Evolutionary conservation across 2,329 filamentous ascomycete species (phyloP).

Genomic region (Coniochaeta prunicola): DNA sequence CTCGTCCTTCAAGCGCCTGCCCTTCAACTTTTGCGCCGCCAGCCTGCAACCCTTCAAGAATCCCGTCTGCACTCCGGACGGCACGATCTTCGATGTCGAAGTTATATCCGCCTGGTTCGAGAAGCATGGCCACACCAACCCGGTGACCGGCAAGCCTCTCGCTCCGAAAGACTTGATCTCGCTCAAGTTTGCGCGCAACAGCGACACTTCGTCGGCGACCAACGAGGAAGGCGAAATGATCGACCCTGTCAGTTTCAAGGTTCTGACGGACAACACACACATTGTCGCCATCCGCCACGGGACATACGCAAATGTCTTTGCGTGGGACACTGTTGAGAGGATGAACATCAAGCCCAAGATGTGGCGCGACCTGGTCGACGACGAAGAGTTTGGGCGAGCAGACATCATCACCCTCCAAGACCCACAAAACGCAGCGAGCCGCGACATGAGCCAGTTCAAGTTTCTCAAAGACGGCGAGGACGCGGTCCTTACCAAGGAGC

Average conservation of each 20-base stretch:
- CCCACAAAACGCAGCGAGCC: conserved; percentile 76
- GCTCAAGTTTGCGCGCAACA: conserved; percentile 86
- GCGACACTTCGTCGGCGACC: conserved; percentile 45
- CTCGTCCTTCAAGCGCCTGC: conserved; percentile 67
- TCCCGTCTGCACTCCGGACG: conserved; percentile 81
- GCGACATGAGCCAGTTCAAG: conserved; percentile 83
- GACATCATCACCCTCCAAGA: conserved; percentile 97
- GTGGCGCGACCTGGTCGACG: conserved; percentile 85
- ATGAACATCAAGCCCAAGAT: conserved; percentile 97
- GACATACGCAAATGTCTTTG: conserved; percentile 88
- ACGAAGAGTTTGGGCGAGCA: conserved; percentile 76
- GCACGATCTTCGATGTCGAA: conserved; percentile 91
- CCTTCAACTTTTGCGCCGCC: conserved; percentile 97
- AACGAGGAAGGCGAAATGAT: conserved; percentile 61
- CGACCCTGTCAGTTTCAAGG: conserved; percentile 95
- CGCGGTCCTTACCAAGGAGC: conserved; percentile 59
- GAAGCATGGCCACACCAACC: conserved; percentile 79
- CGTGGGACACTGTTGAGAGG: conserved; percentile 89
- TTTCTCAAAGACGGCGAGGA: conserved; percentile 77
- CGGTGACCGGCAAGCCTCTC: conserved; percentile 73
- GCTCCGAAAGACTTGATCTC: conserved; percentile 80
- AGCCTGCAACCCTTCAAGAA: conserved; percentile 93
- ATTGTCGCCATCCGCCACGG: conserved; percentile 78
- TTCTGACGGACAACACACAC: conserved; percentile 96
- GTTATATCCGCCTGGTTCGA: conserved; percentile 92